phyloP scores from a whole-genome alignment of 129 eudicot genomes.

The Smallanthus sonchifolius region DNA sequence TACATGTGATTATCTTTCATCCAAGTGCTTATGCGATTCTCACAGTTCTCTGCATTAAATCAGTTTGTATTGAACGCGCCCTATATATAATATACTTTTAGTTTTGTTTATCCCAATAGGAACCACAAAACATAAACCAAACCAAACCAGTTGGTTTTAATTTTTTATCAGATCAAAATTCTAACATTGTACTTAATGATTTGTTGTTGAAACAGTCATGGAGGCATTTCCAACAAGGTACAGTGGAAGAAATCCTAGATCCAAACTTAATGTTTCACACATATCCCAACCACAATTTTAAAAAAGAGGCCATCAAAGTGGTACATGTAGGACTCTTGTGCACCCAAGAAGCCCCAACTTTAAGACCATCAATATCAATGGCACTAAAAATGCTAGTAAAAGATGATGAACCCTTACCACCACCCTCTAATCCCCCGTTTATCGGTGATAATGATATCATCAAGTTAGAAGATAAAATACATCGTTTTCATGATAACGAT shows the following conservation, averaged over 20 bases:
- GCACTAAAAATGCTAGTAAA: constrained; percentile 63
- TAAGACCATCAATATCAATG: constrained; percentile 67
- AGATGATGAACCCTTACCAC: constrained; percentile 55
- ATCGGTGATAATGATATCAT: constrained; percentile 47
- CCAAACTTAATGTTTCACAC: constrained; percentile 58
- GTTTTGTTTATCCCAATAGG: not conserved
- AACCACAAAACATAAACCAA: not conserved
- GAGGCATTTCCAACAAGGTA: constrained; percentile 71
- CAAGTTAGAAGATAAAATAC: constrained; percentile 30
- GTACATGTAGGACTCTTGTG: constrained; percentile 75
- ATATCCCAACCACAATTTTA: constrained; percentile 26
- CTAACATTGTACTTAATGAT: not conserved
- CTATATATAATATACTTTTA: not conserved
- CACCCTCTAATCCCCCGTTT: constrained; percentile 72
- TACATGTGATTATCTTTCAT: too few relatives aligned
- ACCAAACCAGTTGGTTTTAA: not conserved
- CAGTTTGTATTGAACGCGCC: too few relatives aligned
- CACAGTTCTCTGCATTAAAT: too few relatives aligned
- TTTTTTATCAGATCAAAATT: not conserved
- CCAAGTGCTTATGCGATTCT: too few relatives aligned
- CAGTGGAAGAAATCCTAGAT: constrained; percentile 59
- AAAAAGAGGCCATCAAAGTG: constrained; percentile 48
- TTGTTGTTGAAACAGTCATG: constrained; percentile 48
- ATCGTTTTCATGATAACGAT: constrained; percentile 16
- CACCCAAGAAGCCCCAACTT: constrained; percentile 61